A percentile compares a stretch with the other conserved stretches of the same genome.
Evolutionary conservation across 1,284 basidiomycete species (phyloP).

Genomic region (Malassezia furfur): DNA sequence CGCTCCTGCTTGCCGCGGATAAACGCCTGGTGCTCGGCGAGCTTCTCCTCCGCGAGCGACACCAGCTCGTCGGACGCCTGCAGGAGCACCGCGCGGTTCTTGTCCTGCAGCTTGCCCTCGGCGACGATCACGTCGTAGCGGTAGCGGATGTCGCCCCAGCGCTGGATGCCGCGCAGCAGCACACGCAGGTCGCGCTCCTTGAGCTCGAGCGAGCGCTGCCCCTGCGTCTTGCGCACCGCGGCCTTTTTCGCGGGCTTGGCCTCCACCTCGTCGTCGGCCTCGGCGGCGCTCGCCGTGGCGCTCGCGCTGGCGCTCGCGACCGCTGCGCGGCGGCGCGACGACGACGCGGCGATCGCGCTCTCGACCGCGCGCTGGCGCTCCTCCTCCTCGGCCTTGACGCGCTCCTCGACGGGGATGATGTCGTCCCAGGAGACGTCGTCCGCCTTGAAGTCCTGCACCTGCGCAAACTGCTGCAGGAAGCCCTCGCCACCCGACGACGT

Average conservation of each 20-base stretch:
- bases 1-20: slow-evolving; percentile 53
- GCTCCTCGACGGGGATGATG: slow-evolving; percentile 88
- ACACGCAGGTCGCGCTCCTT: slow-evolving; percentile 95
- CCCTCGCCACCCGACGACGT: slow-evolving; percentile 92
- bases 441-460: slow-evolving; percentile 94
- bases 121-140: slow-evolving; percentile 86
- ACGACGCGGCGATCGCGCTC: slow-evolving; percentile 52
- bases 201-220: slow-evolving; percentile 86
- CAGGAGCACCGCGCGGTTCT: slow-evolving; percentile 84
- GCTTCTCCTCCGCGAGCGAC: slow-evolving; percentile 69
- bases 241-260: slow-evolving; percentile 54
- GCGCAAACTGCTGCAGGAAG: slow-evolving; percentile 89
- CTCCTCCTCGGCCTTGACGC: slow-evolving; percentile 64
- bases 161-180: slow-evolving; percentile 84
- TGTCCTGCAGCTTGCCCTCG: slow-evolving; percentile 86
- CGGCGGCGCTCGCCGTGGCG: slow-evolving; percentile 38
- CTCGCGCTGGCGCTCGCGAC: slow-evolving; percentile 7
- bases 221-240: slow-evolving; percentile 57
- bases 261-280: slow-evolving; percentile 59
- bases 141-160: slow-evolving; percentile 93
- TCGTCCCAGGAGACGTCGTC: slow-evolving; percentile 93
- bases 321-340: slow-evolving; percentile 52
- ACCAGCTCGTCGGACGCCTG: slow-evolving; percentile 89
- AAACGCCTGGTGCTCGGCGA: slow-evolving; percentile 67
- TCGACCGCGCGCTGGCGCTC: slow-evolving; percentile 54